These are phyloP conservation scores for Ceratobasidium sp. DNA, from an alignment of 1,284 basidiomycete genomes.

Conservation along the genomic window DNA sequence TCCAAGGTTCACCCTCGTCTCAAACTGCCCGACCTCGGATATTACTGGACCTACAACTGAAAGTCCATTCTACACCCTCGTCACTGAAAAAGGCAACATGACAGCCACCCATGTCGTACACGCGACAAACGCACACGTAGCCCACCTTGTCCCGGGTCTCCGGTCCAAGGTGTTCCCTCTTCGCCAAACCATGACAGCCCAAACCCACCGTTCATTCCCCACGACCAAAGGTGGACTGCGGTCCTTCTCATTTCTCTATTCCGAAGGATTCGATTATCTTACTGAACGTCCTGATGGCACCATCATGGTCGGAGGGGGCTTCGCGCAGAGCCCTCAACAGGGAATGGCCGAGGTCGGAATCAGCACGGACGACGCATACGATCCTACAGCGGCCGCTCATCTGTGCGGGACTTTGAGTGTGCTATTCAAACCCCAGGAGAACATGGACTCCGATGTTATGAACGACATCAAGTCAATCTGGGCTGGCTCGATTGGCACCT, in stretches of 20 bases:
- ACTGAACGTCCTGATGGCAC: constrained; percentile 68
- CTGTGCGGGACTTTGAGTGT: constrained; percentile 61
- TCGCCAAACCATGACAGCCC: constrained; percentile 74
- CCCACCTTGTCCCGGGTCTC: constrained; percentile 52
- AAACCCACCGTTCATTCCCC: constrained; percentile 60
- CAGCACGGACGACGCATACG: constrained; percentile 60
- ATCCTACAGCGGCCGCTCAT: constrained; percentile 59
- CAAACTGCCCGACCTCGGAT: constrained; percentile 63
- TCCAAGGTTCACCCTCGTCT: constrained; percentile 63
- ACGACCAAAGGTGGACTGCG: constrained; percentile 53
- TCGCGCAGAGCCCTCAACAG: constrained; percentile 54
- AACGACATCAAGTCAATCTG: constrained; percentile 62
- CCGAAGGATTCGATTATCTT: constrained; percentile 73
- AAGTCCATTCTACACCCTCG: constrained; percentile 58
- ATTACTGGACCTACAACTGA: constrained; percentile 55
- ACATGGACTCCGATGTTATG: constrained; percentile 51
- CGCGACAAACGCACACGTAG: constrained; percentile 55
- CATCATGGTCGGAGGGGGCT: constrained; percentile 75
- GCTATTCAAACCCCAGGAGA: constrained; percentile 62
- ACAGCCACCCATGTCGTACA: constrained; percentile 52
- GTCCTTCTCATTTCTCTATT: constrained; percentile 70
- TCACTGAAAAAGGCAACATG: constrained; percentile 49
- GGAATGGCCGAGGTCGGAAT: constrained; percentile 58
- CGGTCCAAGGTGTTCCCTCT: constrained; percentile 61
- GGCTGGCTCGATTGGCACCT: constrained; percentile 69